These are phyloP conservation scores for Citrullus amarus DNA, from an alignment of 306 rosid species.

Conservation along the genomic window DNA sequence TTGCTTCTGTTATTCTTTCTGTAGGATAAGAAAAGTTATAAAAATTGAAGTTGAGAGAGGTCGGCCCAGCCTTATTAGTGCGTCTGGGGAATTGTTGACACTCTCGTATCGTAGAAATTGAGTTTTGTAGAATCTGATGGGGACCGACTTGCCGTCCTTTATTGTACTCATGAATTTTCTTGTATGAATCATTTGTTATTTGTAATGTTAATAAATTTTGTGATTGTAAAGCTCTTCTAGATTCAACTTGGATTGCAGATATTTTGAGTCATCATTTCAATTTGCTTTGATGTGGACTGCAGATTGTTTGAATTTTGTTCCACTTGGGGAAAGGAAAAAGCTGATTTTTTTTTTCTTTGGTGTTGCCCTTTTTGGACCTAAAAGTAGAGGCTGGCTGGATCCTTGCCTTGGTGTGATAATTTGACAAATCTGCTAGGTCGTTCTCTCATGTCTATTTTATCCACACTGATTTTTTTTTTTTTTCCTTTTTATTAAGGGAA, in stretches of 20 bases:
- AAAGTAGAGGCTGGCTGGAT: neutral
- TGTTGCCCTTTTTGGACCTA: neutral
- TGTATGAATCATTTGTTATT: conserved; percentile 5
- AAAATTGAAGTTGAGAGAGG: conserved; percentile 32
- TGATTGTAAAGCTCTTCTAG: conserved; percentile 1
- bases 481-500: neutral
- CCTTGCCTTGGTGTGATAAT: neutral
- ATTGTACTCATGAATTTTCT: neutral
- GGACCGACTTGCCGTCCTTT: conserved; percentile 2
- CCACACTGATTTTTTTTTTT: neutral
- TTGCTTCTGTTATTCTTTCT: conserved; percentile 5
- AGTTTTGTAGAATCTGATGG: conserved; percentile 31
- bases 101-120: conserved; percentile 27
- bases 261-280: neutral
- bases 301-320: neutral
- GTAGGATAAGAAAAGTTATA: conserved; percentile 6
- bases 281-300: neutral
- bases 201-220: conserved; percentile 14
- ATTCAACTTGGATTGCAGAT: neutral
- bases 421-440: neutral
- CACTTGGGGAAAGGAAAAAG: neutral
- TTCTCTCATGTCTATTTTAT: neutral
- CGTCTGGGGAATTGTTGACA: conserved; percentile 51
- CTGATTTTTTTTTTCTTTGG: neutral
- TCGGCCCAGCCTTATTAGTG: conserved; percentile 59